Conservation (phyloP, 345 rosid species). For the thale cress (Arabidopsis thaliana) region TAIR10.1 NC_003076.8:18486001-18486500, state of each 20-base stretch:
- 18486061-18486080: constrained; percentile 41
- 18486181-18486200: constrained; percentile 49
- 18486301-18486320: constrained; percentile 8
- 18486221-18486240: constrained; percentile 63
- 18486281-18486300: too few relatives aligned
- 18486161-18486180: constrained; percentile 34
- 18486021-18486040: constrained; percentile 37
- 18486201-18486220: constrained; percentile 66
- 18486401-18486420: too few relatives aligned
- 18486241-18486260: background rate
- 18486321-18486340: constrained; percentile 24
- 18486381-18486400: too few relatives aligned
- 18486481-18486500: too few relatives aligned
- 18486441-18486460: too few relatives aligned
- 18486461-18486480: too few relatives aligned
- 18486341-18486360: background rate
- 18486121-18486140: constrained; percentile 49
- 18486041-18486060: constrained; percentile 37
- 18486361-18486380: too few relatives aligned
- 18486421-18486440: too few relatives aligned
- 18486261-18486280: background rate
- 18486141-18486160: constrained; percentile 44
- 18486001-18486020: constrained; percentile 40
- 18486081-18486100: constrained; percentile 39
- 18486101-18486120: constrained; percentile 32